Evolutionary conservation across 768 basidiomycete species (phyloP), one percentile per base, ranked within the genome.

Genomic region (Erythrobasidium yunnanense): DNA sequence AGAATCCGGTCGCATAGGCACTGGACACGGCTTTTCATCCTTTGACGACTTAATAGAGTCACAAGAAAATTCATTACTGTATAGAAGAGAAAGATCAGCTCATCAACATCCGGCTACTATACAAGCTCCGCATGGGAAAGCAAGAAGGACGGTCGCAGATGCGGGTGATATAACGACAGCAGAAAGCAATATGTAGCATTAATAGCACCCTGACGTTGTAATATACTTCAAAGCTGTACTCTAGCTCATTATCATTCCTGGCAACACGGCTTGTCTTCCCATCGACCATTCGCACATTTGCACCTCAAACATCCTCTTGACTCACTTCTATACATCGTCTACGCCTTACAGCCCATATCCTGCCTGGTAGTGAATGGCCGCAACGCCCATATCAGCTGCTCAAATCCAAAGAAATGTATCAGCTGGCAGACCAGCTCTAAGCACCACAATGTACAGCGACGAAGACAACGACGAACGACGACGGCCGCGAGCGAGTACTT

Each of bases 21-120:
- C 60, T 3, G 60, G 60, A 23, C 60, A 63, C 60, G 49, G 46
- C 5, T 51, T 63, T n/a, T 15, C 54, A 2, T 8, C 23, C 25
- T 18, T 15, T 20, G 2, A 7, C 29, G 56, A 35, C 38, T 42
- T 42, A 11, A 42, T 42, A 11, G 38, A 42, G 38, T 42, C 38
- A 42, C n/a, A 11, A 11, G 38, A 11, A 42, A n/a, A 42, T 42
- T 11, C 38, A 11, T 11, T n/a, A 11, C 38, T 42, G 11, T n/a
- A 11, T 42, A 42, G 11, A n/a, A 11, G 11, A 42, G 38, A 42
- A 11, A n/a, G n/a, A n/a, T n/a, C n/a, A n/a, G n/a, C n/a, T n/a
- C 38, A 11, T n/a, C 38, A 42, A 42, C 38, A 42, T 11, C 38
- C 38, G 11, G 38, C 38, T 42, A 11, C 11, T 42, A n/a, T 42